Evolutionary conservation across 768 basidiomycete species (phyloP), one percentile per base, ranked within the genome.

Genomic region (Postia placenta): DNA sequence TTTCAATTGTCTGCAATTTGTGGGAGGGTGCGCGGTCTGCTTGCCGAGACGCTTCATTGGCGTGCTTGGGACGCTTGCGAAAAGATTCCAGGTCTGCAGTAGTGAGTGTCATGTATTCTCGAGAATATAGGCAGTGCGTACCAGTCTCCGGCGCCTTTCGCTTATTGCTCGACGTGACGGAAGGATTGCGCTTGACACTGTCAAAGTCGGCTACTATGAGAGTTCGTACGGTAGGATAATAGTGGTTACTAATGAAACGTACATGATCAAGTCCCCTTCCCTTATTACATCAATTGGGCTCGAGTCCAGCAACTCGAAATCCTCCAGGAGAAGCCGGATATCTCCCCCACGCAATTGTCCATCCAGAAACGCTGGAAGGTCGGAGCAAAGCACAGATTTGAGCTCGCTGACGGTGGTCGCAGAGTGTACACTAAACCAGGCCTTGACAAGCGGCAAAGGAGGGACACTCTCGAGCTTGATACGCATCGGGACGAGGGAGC

Each of bases 261-360:
- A 67, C 65, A 54, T 43, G 40, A 67, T 50, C 2, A 67, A 51
- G 39, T 67, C 65, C 14, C 61, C 60, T 24, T 66, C 65, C 24
- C 60, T 56, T 0, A 66, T 40, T 2, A 66, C 60, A 27, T 65
- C 64, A 17, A 62, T 48, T 1, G 53, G 48, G 33, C 58, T 60
- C 14, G 53, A 27, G 47, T 67, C 64, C 5, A 64, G 54, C 4
- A 67, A 52, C 47, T 62, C 60, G 42, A 65, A 67, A 15, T 59
- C 63, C 33, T 67, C 64, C 24, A 67, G 49, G n/a, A 53, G 49
- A 9, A 65, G 57, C n/a, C 41, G 12, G 23, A 66, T 42, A 38
- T 60, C 49, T 11, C 50, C 20, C 0, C 56, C 30, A 11, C 41
- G 22, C 22, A 55, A 15, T 17, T 45, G 42, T 15, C 33, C 47